Percentiles rank a stretch among this genome's conserved stretches.
phyloP scores from a whole-genome alignment of 768 basidiomycete species.

The Mycena belliarum region DNA sequence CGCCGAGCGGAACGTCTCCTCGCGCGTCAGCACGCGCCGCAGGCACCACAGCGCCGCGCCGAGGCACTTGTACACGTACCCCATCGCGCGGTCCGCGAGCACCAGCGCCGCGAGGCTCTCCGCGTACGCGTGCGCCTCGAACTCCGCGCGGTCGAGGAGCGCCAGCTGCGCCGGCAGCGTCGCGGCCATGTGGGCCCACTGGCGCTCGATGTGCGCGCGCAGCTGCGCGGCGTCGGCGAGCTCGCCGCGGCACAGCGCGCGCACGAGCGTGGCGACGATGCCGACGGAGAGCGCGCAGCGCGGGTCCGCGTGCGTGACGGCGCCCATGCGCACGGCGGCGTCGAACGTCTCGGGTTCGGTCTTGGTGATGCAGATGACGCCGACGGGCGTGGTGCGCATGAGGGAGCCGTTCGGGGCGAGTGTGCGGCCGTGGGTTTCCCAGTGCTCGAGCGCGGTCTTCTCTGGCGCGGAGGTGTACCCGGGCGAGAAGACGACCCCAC shows the following conservation, averaged over 20 bases:
- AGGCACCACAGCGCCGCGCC: slow-evolving; percentile 26
- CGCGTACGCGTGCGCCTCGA: slow-evolving; percentile 21
- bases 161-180: background rate
- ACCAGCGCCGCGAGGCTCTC: slow-evolving; percentile 17
- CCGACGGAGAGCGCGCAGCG: slow-evolving; percentile 26
- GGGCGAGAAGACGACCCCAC: slow-evolving; percentile 21
- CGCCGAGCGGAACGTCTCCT: slow-evolving; percentile 23
- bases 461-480: slow-evolving; percentile 12
- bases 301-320: slow-evolving; percentile 25
- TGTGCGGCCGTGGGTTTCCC: slow-evolving; percentile 18
- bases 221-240: slow-evolving; percentile 12
- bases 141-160: slow-evolving; percentile 21
- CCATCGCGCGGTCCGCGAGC: slow-evolving; percentile 19
- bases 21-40: slow-evolving; percentile 15
- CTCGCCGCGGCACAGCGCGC: slow-evolving; percentile 20
- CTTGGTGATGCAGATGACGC: slow-evolving; percentile 23
- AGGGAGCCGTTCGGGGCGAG: slow-evolving; percentile 25
- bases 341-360: slow-evolving; percentile 24
- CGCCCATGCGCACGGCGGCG: slow-evolving; percentile 23
- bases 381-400: slow-evolving; percentile 26
- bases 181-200: slow-evolving; percentile 17
- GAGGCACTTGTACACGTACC: slow-evolving; percentile 27
- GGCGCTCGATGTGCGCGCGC: slow-evolving; percentile 20
- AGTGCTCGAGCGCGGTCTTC: slow-evolving; percentile 17
- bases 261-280: slow-evolving; percentile 23